These are phyloP conservation scores for Nicotiana tomentosiformis DNA, from an alignment of 257 asterid genomes.

Conservation along the genomic window DNA sequence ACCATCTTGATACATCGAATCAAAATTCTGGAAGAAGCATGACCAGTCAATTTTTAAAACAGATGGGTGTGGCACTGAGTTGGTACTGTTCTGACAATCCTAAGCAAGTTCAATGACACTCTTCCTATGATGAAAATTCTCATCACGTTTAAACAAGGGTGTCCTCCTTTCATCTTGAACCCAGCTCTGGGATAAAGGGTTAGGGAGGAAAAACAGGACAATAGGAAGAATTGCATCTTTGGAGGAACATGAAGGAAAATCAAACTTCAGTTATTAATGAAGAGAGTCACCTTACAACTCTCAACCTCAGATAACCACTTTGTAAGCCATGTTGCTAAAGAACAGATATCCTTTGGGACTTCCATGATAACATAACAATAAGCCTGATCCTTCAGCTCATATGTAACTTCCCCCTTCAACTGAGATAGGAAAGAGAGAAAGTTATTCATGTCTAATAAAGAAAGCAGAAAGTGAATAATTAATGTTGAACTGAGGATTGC, in stretches of 20 bases:
- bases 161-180: not conserved
- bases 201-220: not conserved
- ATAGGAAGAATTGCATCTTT: not conserved
- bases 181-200: conserved; percentile 7
- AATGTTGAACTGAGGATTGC: not conserved
- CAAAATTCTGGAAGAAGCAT: not conserved
- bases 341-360: conserved; percentile 69
- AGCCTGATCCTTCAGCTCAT: conserved; percentile 91
- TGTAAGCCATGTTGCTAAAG: conserved; percentile 59
- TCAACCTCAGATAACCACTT: conserved; percentile 89
- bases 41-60: not conserved
- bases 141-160: not conserved
- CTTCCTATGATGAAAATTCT: not conserved
- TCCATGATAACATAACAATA: conserved; percentile 52
- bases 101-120: not conserved
- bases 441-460: not conserved
- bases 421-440: conserved; percentile 26
- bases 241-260: not conserved
- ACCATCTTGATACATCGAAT: not conserved
- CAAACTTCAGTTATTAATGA: conserved; percentile 1
- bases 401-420: conserved; percentile 83
- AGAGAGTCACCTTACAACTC: conserved; percentile 66
- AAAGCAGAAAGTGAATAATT: not conserved
- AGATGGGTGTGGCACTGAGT: not conserved
- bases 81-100: not conserved